A percentile compares a stretch with the other conserved stretches of the same genome.
Evolutionary conservation across 78 protist genomes (phyloP).

Genomic region (Chrysochromulina tobinii): DNA sequence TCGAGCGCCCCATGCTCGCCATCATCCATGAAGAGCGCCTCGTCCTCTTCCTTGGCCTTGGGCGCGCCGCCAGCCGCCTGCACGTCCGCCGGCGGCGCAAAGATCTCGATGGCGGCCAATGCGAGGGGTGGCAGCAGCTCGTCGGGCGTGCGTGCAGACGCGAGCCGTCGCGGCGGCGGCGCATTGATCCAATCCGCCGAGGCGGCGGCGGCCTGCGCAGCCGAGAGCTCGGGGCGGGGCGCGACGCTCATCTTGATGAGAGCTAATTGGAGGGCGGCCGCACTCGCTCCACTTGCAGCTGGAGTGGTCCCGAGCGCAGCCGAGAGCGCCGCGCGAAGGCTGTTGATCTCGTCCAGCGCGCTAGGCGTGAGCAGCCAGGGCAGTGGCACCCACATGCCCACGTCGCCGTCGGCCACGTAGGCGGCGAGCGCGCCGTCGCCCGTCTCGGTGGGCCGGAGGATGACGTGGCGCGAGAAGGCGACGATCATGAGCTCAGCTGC

Average conservation of each 20-base stretch:
- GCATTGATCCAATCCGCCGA: not conserved
- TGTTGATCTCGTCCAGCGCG: not conserved
- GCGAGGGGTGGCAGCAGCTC: not conserved
- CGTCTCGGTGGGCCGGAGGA: not conserved
- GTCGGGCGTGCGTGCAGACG: not conserved
- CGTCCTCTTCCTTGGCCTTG: not conserved
- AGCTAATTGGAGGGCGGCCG: not conserved
- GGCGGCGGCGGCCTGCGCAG: not conserved
- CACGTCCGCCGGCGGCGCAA: not conserved
- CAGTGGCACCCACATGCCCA: not conserved
- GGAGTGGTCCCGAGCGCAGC: not conserved
- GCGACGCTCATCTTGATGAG: not conserved
- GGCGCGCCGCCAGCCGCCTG: not conserved
- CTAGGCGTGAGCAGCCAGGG: not conserved
- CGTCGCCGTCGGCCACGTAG: not conserved
- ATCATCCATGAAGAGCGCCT: not conserved
- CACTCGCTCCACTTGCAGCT: not conserved
- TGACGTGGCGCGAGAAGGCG: not conserved
- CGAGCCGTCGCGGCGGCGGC: not conserved
- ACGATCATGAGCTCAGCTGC: not conserved
- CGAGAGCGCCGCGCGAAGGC: not conserved
- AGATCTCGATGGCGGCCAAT: not conserved
- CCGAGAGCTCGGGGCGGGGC: not conserved
- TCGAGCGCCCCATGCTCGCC: no score
- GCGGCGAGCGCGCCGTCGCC: not conserved